Evolutionary conservation across 2,329 filamentous ascomycete species (phyloP).

Genomic region (Alternaria brassicicola): DNA sequence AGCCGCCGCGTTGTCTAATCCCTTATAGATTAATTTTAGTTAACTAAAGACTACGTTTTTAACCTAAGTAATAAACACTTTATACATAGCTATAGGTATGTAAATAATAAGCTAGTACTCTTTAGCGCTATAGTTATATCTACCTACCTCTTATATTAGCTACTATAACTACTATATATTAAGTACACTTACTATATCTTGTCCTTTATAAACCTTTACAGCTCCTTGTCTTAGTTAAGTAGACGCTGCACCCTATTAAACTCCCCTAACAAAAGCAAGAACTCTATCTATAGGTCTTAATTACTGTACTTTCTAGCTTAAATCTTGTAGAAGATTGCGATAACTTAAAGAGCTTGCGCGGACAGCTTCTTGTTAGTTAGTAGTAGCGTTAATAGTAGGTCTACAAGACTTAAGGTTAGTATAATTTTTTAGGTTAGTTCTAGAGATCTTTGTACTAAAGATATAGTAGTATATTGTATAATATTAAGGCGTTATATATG

Average conservation of each 20-base stretch:
- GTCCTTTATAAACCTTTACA: slow-evolving; percentile 21
- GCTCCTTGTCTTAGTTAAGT: slow-evolving; percentile 17
- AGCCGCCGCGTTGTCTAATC: slow-evolving; percentile 17
- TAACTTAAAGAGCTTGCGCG: slow-evolving; percentile 18
- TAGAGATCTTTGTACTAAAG: slow-evolving; percentile 5
- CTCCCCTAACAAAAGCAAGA: slow-evolving; percentile 25
- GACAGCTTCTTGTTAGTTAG: slow-evolving; percentile 23
- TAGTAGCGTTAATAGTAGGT: slow-evolving; percentile 27
- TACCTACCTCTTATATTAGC: slow-evolving; percentile 14
- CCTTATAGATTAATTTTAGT: slow-evolving; percentile 24
- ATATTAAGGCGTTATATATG: slow-evolving; percentile 15
- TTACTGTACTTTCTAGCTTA: slow-evolving; percentile 19
- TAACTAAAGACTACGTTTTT: slow-evolving; percentile 27
- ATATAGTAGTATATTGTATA: slow-evolving; percentile 20
- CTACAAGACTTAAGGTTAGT: slow-evolving; percentile 22
- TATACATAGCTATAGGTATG: slow-evolving; percentile 29
- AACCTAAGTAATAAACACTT: slow-evolving; percentile 22
- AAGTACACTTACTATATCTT: slow-evolving; percentile 23
- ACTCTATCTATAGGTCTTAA: slow-evolving; percentile 17
- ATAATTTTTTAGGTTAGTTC: slow-evolving; percentile 17
- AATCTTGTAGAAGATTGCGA: slow-evolving; percentile 26
- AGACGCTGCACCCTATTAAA: slow-evolving; percentile 20
- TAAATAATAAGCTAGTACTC: slow-evolving; percentile 20
- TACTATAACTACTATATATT: not conserved
- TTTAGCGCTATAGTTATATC: slow-evolving; percentile 27